A percentile compares a stretch with the other conserved stretches of the same genome.
Evolutionary conservation across 1,284 basidiomycete species (phyloP).

Genomic region (Serendipita sp.): DNA sequence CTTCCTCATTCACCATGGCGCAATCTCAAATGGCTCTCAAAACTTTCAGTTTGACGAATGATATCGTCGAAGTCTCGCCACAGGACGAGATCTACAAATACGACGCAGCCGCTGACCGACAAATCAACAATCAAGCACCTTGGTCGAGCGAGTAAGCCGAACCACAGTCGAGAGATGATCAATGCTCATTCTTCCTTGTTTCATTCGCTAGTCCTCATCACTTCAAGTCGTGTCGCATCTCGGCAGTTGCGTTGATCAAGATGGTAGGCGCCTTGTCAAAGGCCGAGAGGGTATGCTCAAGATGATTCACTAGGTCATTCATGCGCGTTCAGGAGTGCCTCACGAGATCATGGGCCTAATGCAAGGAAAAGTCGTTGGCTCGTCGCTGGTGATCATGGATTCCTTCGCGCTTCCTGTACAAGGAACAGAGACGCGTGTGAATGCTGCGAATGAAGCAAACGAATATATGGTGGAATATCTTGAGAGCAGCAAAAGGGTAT

Average conservation of each 20-base stretch:
- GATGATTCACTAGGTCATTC: constrained; percentile 59
- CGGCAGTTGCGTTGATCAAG: constrained; percentile 90
- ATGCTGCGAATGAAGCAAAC: constrained; percentile 89
- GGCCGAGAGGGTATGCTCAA: background rate
- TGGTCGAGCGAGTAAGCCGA: constrained; percentile 75
- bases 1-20: constrained; percentile 7
- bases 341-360: constrained; percentile 99
- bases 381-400: constrained; percentile 84
- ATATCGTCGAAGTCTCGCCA: constrained; percentile 52
- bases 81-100: constrained; percentile 75
- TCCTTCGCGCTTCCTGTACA: constrained; percentile 94
- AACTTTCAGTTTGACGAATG: constrained; percentile 75
- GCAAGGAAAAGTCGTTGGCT: constrained; percentile 89
- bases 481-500: constrained; percentile 62
- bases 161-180: background rate
- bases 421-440: constrained; percentile 97
- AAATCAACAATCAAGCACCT: constrained; percentile 57
- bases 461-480: constrained; percentile 98
- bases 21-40: constrained; percentile 43
- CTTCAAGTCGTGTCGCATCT: constrained; percentile 91
- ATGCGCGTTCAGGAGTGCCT: constrained; percentile 90
- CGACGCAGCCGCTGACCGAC: constrained; percentile 57
- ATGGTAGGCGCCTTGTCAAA: constrained; percentile 48
- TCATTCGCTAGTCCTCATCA: constrained; percentile 56
- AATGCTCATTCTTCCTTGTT: constrained; percentile 11